Evolutionary conservation across 129 eudicot species (phyloP).

Genomic region (Escallonia rubra): DNA sequence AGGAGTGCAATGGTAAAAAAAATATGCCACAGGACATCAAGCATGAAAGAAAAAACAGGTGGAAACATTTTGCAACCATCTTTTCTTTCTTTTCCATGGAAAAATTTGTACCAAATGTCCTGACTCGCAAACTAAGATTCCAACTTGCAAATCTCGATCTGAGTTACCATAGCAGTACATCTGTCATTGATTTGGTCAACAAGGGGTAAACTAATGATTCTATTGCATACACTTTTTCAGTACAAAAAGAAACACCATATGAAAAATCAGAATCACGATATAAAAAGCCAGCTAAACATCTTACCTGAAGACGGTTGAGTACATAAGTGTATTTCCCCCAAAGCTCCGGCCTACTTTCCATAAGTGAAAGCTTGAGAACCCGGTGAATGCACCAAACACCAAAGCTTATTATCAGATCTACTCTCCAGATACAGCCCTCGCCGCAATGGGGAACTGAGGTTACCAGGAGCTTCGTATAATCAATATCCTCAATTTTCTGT

Average conservation of each 20-base stretch:
- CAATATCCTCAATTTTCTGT: conserved; percentile 24
- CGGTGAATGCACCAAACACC: conserved; percentile 96
- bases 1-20: too few relatives aligned
- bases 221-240: background rate
- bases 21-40: too few relatives aligned
- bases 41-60: too few relatives aligned
- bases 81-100: too few relatives aligned
- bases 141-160: too few relatives aligned
- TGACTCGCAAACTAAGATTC: too few relatives aligned
- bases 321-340: conserved; percentile 97
- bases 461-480: conserved; percentile 21
- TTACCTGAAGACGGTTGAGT: conserved; percentile 96
- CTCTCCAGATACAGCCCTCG: conserved; percentile 87
- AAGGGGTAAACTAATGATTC: background rate
- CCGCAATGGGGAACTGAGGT: conserved; percentile 88
- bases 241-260: background rate
- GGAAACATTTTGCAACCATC: too few relatives aligned
- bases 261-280: background rate
- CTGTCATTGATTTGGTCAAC: background rate
- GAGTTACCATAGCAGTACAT: too few relatives aligned
- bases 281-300: background rate
- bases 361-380: conserved; percentile 85
- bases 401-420: conserved; percentile 75
- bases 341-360: conserved; percentile 96
- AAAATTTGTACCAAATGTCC: too few relatives aligned